Base-by-base conservation (phyloP, 2,329 filamentous ascomycete species). In the Alternaria sp. region DNA sequence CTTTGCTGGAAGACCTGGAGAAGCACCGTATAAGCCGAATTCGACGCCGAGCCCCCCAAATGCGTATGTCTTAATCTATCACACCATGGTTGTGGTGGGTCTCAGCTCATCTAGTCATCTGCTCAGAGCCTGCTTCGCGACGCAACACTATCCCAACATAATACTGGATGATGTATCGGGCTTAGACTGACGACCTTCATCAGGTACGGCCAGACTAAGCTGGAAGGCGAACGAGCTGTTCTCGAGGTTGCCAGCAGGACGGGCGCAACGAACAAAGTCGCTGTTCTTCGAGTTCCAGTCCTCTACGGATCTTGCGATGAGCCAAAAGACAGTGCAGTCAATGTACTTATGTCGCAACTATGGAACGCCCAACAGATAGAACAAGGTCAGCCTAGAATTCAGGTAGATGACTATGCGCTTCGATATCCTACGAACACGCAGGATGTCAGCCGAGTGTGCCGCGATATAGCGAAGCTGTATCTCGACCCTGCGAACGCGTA, bases 361-460 rank as follows among this genome's bases (percentile, higher is more conserved):
- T 89, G 87, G 86, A 91, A 90, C 74, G 85, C 88, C 0, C 90
- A 93, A 73, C 85, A 88, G 80, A 82, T 76, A 9, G 44, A 64
- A 42, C 60, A 67, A 5, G 65, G 62, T 3, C 85, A 82, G 5
- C 82, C 82, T 2, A 65, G 63, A 24, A 82, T 93, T 39, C 88
- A 86, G 72, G 93, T 96, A 88, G 93, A 97, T 71, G 88, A 96
- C 75, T 96, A 92, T 88, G 88, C 91, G 1, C 80, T 90, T 50
- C 85, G 93, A 28, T 96, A 92, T 79, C 93, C 93, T 8, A 96
- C 93, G 7, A 95, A 95, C 74, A 96, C 92, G 0, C 89, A 92
- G 73, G 93, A 97, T 72, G 89, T 96, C 17, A 92, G 84, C 17
- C 84, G 93, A 37, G 90, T 97, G 44, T 90, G 88, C 69, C 83